A percentile compares a stretch with the other conserved stretches of the same genome.
Evolutionary conservation across 2,329 filamentous ascomycete genomes (phyloP).

Genomic region (Emericellopsis atlantica): DNA sequence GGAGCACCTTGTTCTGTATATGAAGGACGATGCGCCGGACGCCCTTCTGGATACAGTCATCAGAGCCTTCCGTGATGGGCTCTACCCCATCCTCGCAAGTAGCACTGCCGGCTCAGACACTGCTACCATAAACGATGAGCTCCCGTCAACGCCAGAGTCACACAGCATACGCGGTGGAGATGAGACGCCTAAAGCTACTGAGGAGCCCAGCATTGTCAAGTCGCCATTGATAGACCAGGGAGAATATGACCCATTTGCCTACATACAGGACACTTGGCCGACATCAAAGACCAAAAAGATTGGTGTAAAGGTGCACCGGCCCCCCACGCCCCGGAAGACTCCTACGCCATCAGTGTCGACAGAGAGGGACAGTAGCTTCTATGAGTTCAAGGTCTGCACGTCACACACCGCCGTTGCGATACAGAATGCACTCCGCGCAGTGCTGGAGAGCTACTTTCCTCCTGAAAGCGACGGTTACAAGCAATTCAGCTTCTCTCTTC

Average conservation of each 20-base stretch:
- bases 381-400: slow-evolving; percentile 26
- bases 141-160: slow-evolving; percentile 13
- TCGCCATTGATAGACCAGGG: slow-evolving; percentile 11
- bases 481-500: slow-evolving; percentile 32
- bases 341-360: slow-evolving; percentile 20
- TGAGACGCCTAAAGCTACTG: slow-evolving; percentile 1
- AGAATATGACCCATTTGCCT: slow-evolving; percentile 36
- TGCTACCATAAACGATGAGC: slow-evolving; percentile 7
- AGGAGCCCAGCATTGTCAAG: slow-evolving; percentile 5
- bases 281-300: neutral
- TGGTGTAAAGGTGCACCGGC: slow-evolving; percentile 10
- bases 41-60: slow-evolving; percentile 32
- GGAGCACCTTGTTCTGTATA: slow-evolving; percentile 44
- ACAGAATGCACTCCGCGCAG: slow-evolving; percentile 43
- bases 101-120: slow-evolving; percentile 9
- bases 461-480: slow-evolving; percentile 30
- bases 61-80: slow-evolving; percentile 23
- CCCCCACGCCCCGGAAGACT: slow-evolving; percentile 30
- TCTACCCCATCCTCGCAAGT: slow-evolving; percentile 12
- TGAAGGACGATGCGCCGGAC: slow-evolving; percentile 30
- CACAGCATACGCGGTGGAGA: slow-evolving; percentile 3
- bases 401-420: slow-evolving; percentile 36
- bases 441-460: slow-evolving; percentile 38
- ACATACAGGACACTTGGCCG: slow-evolving; percentile 13
- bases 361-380: slow-evolving; percentile 24